Base-by-base conservation (phyloP, 805 yeast genomes). In the Candida railenensis region DNA sequence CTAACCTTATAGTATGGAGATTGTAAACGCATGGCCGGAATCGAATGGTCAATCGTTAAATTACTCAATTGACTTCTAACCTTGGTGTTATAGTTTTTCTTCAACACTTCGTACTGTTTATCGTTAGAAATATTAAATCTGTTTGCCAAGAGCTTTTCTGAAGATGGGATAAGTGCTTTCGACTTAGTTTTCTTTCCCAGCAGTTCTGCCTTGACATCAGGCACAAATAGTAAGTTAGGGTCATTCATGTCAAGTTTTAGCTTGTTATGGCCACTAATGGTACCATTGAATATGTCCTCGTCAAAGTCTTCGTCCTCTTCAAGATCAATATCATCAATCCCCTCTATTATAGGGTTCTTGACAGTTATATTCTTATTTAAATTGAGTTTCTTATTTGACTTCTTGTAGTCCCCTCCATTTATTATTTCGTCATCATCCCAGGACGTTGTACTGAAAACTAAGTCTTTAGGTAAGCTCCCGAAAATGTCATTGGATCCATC, bases 41-140 rank as follows among this genome's bases (percentile, higher is more conserved):
- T 76, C 0, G 97, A 81, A 63, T 94, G 99, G 58, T 94, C 98
- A 51, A 94, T 90, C 43, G 81, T 84, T 51, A 94, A 74, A 54
- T 92, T 89, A 39, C 97, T 96, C 57, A 94, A 83, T 4, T 96
- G 95, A 2, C 96, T 82, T 63, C 99, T 83, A 33, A 92, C 88
- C 71, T 89, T 92, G 34, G 95, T 82, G 62, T 90, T 96, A 62
- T 91, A 90, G 57, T 89, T 91, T 47, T 83, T 87, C 58, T 86
- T 87, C 53, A 94, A 72, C 44, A 85, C 67, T 48, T 89, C 96
- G 63, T 94, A 94, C 37, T 85, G 87, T 38, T 80, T 77, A 65
- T 94, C 99, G 65, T 94, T 94, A 5, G 97, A 90, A 34, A 92
- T 77, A 62, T 88, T 87, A 66, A 87, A 89, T 53, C 86, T 84